phyloP scores from a whole-genome alignment of 1,139 yeast genomes.

The Yamadazyma oceani region DNA sequence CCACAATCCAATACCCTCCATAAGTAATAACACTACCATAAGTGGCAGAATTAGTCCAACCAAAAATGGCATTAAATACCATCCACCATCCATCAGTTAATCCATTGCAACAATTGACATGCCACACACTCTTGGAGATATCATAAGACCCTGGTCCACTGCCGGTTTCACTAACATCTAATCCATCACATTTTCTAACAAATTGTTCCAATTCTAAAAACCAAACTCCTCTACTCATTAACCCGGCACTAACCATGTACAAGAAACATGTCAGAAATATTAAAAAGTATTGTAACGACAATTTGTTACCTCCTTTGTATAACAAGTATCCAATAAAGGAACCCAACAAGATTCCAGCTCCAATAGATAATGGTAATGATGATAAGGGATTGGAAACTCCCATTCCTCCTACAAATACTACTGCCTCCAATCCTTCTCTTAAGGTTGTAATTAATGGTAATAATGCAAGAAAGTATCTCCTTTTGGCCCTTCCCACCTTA shows the following conservation, averaged over 20 bases:
- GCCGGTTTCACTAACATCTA: slow-evolving; percentile 87
- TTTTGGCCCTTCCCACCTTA: slow-evolving; percentile 12
- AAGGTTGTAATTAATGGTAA: slow-evolving; percentile 46
- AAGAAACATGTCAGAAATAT: slow-evolving; percentile 42
- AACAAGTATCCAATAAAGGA: slow-evolving; percentile 34
- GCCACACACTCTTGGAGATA: slow-evolving; percentile 80
- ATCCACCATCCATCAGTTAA: slow-evolving; percentile 91
- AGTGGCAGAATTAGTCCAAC: slow-evolving; percentile 96
- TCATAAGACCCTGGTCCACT: slow-evolving; percentile 95
- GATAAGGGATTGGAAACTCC: slow-evolving; percentile 43
- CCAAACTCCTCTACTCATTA: slow-evolving; percentile 75
- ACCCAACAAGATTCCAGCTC: slow-evolving; percentile 37
- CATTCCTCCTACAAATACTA: slow-evolving; percentile 48
- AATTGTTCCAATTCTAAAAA: slow-evolving; percentile 73
- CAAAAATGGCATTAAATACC: slow-evolving; percentile 85
- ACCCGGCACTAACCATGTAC: slow-evolving; percentile 46
- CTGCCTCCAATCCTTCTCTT: slow-evolving; percentile 51
- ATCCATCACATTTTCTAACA: slow-evolving; percentile 69
- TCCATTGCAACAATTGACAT: slow-evolving; percentile 95
- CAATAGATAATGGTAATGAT: slow-evolving; percentile 41
- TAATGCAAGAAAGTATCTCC: slow-evolving; percentile 37
- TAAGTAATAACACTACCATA: slow-evolving; percentile 87
- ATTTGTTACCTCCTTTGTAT: slow-evolving; percentile 43
- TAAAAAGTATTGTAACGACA: slow-evolving; percentile 43
- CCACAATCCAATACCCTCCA: slow-evolving; percentile 69